A percentile compares a stretch with the other conserved stretches of the same genome.
phyloP scores from a whole-genome alignment of 805 yeast species.

The Ogataea naganishii region DNA sequence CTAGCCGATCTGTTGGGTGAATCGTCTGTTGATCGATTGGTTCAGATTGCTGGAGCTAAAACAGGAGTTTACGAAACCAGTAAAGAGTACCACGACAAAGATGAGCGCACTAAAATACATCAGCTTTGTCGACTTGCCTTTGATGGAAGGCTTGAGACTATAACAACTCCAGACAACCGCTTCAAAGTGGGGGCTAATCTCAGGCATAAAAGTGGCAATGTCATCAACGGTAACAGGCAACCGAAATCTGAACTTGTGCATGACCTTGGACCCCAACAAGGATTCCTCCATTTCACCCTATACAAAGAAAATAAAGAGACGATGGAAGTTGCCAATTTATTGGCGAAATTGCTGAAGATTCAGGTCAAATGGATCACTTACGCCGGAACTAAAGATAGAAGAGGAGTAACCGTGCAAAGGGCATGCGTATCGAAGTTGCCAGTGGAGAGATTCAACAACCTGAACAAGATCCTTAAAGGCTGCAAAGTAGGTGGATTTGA shows the following conservation, averaged over 20 bases:
- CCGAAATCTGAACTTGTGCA: slow-evolving; percentile 48
- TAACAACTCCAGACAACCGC: slow-evolving; percentile 60
- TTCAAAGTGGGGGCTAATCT: slow-evolving; percentile 55
- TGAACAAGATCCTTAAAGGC: slow-evolving; percentile 73
- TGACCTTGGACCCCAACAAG: slow-evolving; percentile 66
- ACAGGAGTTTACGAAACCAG: slow-evolving; percentile 45
- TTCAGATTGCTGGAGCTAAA: slow-evolving; percentile 27
- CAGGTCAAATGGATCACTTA: slow-evolving; percentile 67
- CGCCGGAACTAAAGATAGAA: slow-evolving; percentile 95
- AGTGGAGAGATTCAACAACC: slow-evolving; percentile 64
- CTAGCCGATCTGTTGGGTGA: slow-evolving; percentile 51
- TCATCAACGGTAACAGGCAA: slow-evolving; percentile 25
- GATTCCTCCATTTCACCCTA: slow-evolving; percentile 65
- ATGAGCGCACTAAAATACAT: slow-evolving; percentile 71
- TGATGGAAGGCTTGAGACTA: slow-evolving; percentile 66
- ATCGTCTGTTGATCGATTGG: slow-evolving; percentile 45
- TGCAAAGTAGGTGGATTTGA: slow-evolving; percentile 70
- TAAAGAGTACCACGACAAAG: slow-evolving; percentile 55
- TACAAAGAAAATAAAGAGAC: slow-evolving; percentile 96
- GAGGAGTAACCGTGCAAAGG: slow-evolving; percentile 91
- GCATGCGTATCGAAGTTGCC: slow-evolving; percentile 60
- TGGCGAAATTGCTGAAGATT: slow-evolving; percentile 64
- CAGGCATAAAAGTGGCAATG: slow-evolving; percentile 29
- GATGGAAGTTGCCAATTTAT: slow-evolving; percentile 80
- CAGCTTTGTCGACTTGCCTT: slow-evolving; percentile 67